Conservation (phyloP, 2,329 filamentous ascomycete species). For the Stachybotrys chlorohalonatus region DNA sequence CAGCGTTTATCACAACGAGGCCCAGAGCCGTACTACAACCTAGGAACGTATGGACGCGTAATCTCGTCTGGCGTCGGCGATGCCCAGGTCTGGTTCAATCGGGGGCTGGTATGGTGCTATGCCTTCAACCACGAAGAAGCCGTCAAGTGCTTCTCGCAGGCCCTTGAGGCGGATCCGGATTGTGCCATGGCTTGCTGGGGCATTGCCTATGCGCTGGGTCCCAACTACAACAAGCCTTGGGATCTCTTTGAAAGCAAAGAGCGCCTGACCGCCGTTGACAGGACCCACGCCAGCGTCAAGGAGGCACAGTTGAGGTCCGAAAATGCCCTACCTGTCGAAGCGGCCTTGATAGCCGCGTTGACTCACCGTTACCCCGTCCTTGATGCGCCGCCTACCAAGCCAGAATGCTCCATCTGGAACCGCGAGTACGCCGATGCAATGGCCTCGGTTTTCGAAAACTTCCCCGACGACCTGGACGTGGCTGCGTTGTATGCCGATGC, state of each 20-base stretch:
- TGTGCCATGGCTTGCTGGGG: conserved; percentile 64
- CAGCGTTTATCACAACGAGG: not conserved
- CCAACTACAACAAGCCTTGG: conserved; percentile 75
- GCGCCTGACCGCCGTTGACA: conserved; percentile 35
- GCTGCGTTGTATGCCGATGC: conserved; percentile 29
- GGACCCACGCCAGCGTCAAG: conserved; percentile 19
- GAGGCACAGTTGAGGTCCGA: conserved; percentile 13
- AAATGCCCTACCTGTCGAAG: conserved; percentile 33
- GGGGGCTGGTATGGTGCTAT: conserved; percentile 65
- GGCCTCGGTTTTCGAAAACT: conserved; percentile 21
- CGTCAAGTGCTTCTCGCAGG: conserved; percentile 51
- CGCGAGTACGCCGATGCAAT: conserved; percentile 27
- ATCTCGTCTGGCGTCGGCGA: conserved; percentile 42
- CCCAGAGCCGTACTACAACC: conserved; percentile 34
- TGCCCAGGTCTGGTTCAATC: conserved; percentile 60
- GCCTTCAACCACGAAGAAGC: conserved; percentile 71
- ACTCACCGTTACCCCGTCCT: conserved; percentile 48
- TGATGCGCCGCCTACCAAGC: conserved; percentile 28
- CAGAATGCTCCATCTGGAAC: conserved; percentile 35
- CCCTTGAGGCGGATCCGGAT: conserved; percentile 40
- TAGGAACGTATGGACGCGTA: conserved; percentile 48
- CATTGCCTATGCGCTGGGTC: conserved; percentile 60
- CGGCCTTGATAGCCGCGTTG: conserved; percentile 55
- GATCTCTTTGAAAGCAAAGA: conserved; percentile 57
- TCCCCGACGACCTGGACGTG: conserved; percentile 31